A percentile compares a stretch with the other conserved stretches of the same genome.
Conservation (phyloP, 2,329 filamentous ascomycete genomes). For the Sporothrix schenckii region DNA sequence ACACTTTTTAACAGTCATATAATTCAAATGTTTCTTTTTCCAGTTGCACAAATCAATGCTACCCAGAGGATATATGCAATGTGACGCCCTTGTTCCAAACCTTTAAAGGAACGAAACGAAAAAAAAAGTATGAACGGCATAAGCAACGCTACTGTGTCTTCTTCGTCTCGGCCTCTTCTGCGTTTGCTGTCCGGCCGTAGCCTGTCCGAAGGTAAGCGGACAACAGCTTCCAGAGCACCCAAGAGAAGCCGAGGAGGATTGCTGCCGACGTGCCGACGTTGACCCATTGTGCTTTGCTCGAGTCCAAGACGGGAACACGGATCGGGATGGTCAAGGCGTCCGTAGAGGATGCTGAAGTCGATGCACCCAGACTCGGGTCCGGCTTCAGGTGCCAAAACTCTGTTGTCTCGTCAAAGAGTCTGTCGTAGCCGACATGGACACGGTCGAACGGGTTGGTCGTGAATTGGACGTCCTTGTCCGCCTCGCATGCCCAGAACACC, state of each 20-base stretch:
- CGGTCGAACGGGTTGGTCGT: constrained; percentile 82
- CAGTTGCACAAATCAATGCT: background rate
- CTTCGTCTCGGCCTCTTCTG: constrained; percentile 35
- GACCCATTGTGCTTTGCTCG: constrained; percentile 54
- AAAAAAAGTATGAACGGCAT: too few relatives aligned
- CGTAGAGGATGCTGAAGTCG: constrained; percentile 22
- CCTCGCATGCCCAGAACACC: constrained; percentile 87
- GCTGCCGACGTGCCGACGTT: constrained; percentile 60
- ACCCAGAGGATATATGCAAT: background rate
- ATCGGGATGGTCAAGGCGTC: constrained; percentile 56
- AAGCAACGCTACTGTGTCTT: constrained; percentile 34
- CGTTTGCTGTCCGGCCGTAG: constrained; percentile 38
- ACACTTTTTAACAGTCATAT: background rate
- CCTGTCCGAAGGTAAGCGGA: constrained; percentile 45
- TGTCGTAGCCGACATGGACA: constrained; percentile 81
- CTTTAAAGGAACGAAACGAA: background rate
- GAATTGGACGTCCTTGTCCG: constrained; percentile 68
- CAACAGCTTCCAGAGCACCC: constrained; percentile 65
- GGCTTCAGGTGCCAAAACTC: constrained; percentile 80
- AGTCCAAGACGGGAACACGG: constrained; percentile 66
- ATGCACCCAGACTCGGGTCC: constrained; percentile 38
- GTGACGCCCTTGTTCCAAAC: background rate
- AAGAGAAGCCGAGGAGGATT: constrained; percentile 67
- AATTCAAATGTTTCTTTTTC: background rate
- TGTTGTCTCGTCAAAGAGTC: constrained; percentile 72